These are phyloP conservation scores for Silene noctiflora DNA, from an alignment of 179 eudicot species.

Conservation along the genomic window DNA sequence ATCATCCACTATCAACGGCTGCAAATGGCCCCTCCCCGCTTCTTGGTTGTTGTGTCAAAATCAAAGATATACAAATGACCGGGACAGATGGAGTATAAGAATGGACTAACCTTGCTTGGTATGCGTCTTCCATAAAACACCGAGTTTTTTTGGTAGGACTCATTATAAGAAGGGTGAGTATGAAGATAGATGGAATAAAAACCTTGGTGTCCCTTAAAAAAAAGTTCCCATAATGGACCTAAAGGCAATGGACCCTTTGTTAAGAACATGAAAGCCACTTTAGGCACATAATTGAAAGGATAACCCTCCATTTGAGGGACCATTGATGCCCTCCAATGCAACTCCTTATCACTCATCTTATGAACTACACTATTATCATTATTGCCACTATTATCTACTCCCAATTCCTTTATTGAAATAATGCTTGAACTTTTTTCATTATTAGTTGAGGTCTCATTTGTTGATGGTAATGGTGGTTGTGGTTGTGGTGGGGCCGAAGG, in stretches of 20 bases:
- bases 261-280: slow-evolving; percentile 57
- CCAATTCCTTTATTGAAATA: slow-evolving; percentile 13
- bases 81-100: too few species aligned
- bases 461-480: background rate
- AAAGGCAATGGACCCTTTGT: slow-evolving; percentile 50
- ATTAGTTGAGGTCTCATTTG: background rate
- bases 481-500: background rate
- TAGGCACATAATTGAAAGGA: slow-evolving; percentile 36
- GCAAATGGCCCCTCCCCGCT: too few species aligned
- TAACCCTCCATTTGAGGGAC: slow-evolving; percentile 32
- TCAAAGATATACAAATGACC: too few species aligned
- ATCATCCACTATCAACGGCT: too few species aligned
- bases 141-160: slow-evolving; percentile 27
- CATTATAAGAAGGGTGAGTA: slow-evolving; percentile 33
- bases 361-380: slow-evolving; percentile 38
- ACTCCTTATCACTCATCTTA: slow-evolving; percentile 44
- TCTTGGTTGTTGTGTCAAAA: too few species aligned
- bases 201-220: slow-evolving; percentile 34
- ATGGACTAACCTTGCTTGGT: slow-evolving; percentile 42
- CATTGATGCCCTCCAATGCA: slow-evolving; percentile 50
- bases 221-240: slow-evolving; percentile 45
- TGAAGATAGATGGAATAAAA: slow-evolving; percentile 40
- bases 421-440: background rate
- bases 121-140: slow-evolving; percentile 40
- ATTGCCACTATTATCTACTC: slow-evolving; percentile 18